These are phyloP conservation scores for Penicillium canariense DNA, from an alignment of 495 filamentous ascomycete genomes.

Conservation along the genomic window DNA sequence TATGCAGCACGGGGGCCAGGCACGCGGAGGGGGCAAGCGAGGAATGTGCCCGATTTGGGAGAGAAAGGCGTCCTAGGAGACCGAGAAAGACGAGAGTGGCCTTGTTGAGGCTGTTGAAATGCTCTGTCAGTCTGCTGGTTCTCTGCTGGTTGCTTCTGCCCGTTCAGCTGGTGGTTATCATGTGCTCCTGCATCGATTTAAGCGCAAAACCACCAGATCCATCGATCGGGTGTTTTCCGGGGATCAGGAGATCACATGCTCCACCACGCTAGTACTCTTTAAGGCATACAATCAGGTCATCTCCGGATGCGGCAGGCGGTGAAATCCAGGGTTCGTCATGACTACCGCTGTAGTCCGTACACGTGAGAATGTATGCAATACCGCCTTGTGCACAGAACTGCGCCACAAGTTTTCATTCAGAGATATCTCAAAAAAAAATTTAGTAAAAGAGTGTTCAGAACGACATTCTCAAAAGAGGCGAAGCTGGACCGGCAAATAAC, in stretches of 20 bases:
- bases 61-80: neutral
- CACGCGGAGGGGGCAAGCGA: neutral
- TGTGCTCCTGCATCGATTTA: conserved; percentile 3
- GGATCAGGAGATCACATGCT: conserved; percentile 21
- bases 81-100: neutral
- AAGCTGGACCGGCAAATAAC: too few relatives aligned
- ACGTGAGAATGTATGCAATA: too few relatives aligned
- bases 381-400: too few relatives aligned
- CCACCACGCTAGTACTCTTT: conserved; percentile 9
- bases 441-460: too few relatives aligned
- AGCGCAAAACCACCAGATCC: conserved; percentile 5
- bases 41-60: neutral
- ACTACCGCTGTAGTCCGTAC: too few relatives aligned
- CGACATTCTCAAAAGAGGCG: too few relatives aligned
- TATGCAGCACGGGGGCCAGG: conserved; percentile 18
- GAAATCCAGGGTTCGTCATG: too few relatives aligned
- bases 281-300: neutral
- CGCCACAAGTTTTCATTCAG: too few relatives aligned
- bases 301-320: neutral
- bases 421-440: too few relatives aligned
- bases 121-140: neutral
- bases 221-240: conserved; percentile 14
- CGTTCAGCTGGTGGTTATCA: neutral
- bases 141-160: neutral
- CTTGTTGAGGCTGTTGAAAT: neutral